phyloP scores from a whole-genome alignment of 2,329 filamentous ascomycete genomes.

The Sporothrix luriei region DNA sequence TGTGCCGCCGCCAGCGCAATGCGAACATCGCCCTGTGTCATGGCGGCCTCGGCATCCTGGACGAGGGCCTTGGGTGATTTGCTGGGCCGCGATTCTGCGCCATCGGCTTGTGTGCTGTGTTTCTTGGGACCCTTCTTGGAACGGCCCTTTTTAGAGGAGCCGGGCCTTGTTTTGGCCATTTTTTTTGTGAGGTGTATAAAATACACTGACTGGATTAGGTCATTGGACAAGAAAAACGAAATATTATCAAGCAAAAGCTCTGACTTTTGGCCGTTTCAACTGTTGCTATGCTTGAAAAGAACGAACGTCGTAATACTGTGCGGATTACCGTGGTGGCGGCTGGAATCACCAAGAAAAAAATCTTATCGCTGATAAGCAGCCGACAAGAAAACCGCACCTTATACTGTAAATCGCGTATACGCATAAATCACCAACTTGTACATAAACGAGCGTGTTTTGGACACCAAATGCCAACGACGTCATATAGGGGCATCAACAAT shows the following conservation, averaged over 20 bases:
- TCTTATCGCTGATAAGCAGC: constrained; percentile 32
- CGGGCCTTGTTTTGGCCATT: constrained; percentile 36
- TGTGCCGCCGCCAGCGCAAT: constrained; percentile 47
- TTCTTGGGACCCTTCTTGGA: constrained; percentile 29
- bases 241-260: not conserved
- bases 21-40: constrained; percentile 44
- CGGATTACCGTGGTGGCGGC: not conserved
- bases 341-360: constrained; percentile 26
- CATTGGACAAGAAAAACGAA: not conserved
- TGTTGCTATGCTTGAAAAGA: not conserved
- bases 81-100: constrained; percentile 18
- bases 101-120: constrained; percentile 6
- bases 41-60: constrained; percentile 41
- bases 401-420: not conserved
- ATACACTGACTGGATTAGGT: too few species aligned
- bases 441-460: not conserved
- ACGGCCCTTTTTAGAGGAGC: constrained; percentile 32
- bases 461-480: not conserved
- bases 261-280: not conserved
- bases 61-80: constrained; percentile 40
- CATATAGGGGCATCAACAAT: not conserved
- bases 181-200: constrained; percentile 9
- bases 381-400: not conserved
- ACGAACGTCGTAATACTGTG: not conserved
- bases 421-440: not conserved